Base-by-base conservation (phyloP, 1,139 yeast genomes). In the Yamadazyma diospyri region DNA sequence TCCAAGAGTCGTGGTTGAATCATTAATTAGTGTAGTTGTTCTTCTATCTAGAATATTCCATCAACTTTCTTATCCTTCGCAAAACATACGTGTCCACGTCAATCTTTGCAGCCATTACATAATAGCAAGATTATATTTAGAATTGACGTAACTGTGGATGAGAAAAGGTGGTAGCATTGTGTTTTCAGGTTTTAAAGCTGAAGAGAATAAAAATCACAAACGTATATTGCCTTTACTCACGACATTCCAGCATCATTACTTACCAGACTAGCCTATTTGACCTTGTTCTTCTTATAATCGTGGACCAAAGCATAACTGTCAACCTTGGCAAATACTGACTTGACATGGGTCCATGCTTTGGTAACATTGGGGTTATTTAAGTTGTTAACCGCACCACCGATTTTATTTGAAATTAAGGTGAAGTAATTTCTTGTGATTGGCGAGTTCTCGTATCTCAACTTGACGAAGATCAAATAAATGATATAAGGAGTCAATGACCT, bases 401-500 rank as follows among this genome's bases (percentile, higher is more conserved):
- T 52, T 45, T 80, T 71, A 31, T 83, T 79, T 57, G 85, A 95
- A 62, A 84, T 65, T 30, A 71, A 64, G 59, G 82, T 79, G 52
- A 88, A 69, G 30, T 78, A 80, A 44, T 76, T 69, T 61, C 87
- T 79, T 40, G 88, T 82, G 62, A 79, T 80, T 27, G 77, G 68
- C 6, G 94, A 82, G 48, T 77, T 80, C 54, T 86, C 94, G 54
- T 69, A 85, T 58, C 95, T 76, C 40, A 83, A 61, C 61, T 85
- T 85, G 57, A 87, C 69, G 60, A 89, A 89, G 14, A 78, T 41
- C 19, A 76, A 53, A 59, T 82, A 87, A 26, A 75, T 58, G 16
- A 72, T 43, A 28, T 84, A 68, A 12, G 80, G 74, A 36, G 78
- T 48, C 68, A 85, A 70, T 24, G 89, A 79, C 48, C 79, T 76